phyloP scores from a whole-genome alignment of 2,329 filamentous ascomycete species.

The Pseudogymnoascus destructans region DNA sequence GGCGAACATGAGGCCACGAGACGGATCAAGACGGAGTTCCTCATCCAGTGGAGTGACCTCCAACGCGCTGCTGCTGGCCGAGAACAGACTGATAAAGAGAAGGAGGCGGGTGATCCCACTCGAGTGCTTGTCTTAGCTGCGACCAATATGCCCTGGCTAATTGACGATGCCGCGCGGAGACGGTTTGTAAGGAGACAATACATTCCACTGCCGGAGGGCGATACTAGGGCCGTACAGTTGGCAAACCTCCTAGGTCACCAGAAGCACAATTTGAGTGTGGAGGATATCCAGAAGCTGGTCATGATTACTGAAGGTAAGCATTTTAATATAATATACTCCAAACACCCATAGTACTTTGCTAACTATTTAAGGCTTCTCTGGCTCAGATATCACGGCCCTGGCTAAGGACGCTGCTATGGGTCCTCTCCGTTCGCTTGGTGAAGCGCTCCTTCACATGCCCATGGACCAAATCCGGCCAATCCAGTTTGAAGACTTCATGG shows the following conservation, averaged over 20 bases:
- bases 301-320: slow-evolving; percentile 67
- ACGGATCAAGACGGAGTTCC: slow-evolving; percentile 91
- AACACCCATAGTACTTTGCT: slow-evolving; percentile 11
- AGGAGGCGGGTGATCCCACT: slow-evolving; percentile 65
- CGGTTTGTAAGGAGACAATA: slow-evolving; percentile 91
- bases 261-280: slow-evolving; percentile 62
- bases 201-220: slow-evolving; percentile 79
- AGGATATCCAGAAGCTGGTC: slow-evolving; percentile 65
- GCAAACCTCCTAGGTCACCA: slow-evolving; percentile 72
- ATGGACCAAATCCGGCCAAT: slow-evolving; percentile 93
- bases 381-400: slow-evolving; percentile 89
- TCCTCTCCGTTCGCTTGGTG: slow-evolving; percentile 76
- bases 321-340: neutral
- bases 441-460: slow-evolving; percentile 76
- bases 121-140: slow-evolving; percentile 87
- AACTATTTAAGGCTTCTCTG: slow-evolving; percentile 65
- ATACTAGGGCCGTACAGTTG: slow-evolving; percentile 68
- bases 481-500: slow-evolving; percentile 65
- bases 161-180: slow-evolving; percentile 84
- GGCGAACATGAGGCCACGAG: slow-evolving; percentile 88
- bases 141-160: slow-evolving; percentile 94
- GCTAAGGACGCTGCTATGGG: slow-evolving; percentile 99
- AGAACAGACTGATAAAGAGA: slow-evolving; percentile 53
- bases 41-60: slow-evolving; percentile 94
- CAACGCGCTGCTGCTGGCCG: slow-evolving; percentile 82